Base-by-base conservation (phyloP, 805 yeast genomes). In the Starmera quercuum region DNA sequence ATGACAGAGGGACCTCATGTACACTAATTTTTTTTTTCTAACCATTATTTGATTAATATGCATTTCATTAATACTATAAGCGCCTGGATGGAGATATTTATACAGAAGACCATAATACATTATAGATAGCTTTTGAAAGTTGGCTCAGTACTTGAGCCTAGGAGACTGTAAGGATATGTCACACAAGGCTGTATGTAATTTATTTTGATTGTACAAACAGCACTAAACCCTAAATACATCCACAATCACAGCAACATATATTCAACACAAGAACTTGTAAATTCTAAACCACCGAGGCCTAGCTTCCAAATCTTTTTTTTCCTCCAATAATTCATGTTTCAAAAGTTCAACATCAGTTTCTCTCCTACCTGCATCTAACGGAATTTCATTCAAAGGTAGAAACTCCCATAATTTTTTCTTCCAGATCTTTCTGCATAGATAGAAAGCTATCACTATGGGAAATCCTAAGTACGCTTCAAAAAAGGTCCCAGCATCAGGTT, bases 351-450 rank as follows among this genome's bases (percentile, higher is more conserved):
- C 45, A 46, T 78, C 83, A 16, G 70, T 45, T 29, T 71, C 74
- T 43, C 81, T 68, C 53, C 83, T 71, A 34, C 87, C 87, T 31
- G 74, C 63, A 47, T 73, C 80, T 27, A 79, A 51, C 44, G 77
- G 83, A 45, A 79, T 70, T 25, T 73, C 71, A 29, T 53, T 44
- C 23, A 72, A 62, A 30, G 64, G 63, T 38, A 68, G 54, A 46
- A 64, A 66, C 14, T 63, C 50, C 21, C 50, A 47, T 58, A 66
- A 63, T 44, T 62, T 62, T 40, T 61, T 61, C 27, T 54, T 54
- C 66, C 66, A 68, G 10, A 62, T 11, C 44, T 67, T 68, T 52
- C 69, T 69, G 17, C 56, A 64, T 13, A 59, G 5, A 46, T 61
- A 69, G 33, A 58, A 58, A 2, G 44, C 47, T 2, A 67, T 16